A percentile compares a stretch with the other conserved stretches of the same genome.
Conservation (phyloP, 1,284 basidiomycete genomes). For the Hypsizygus ulmarius region DNA sequence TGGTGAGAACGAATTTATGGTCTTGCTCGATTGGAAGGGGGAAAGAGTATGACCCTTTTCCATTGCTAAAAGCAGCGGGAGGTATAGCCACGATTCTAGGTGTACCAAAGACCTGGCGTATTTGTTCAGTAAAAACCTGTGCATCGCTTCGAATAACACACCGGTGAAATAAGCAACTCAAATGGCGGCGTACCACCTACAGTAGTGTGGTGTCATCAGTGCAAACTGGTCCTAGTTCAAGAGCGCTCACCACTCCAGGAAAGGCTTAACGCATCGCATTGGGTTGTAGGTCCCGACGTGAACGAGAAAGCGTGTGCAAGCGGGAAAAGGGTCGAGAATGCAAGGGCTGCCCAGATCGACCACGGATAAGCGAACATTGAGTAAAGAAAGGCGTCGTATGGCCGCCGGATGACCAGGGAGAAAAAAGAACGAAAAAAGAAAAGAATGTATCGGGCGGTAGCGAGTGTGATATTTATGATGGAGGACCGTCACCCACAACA, state of each 20-base stretch:
- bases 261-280: slow-evolving; percentile 59
- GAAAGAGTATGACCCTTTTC: slow-evolving; percentile 51
- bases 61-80: slow-evolving; percentile 49
- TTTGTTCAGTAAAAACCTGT: slow-evolving; percentile 6
- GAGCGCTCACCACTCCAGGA: slow-evolving; percentile 57
- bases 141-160: slow-evolving; percentile 34
- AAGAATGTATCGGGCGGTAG: slow-evolving; percentile 17
- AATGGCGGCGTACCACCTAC: slow-evolving; percentile 70
- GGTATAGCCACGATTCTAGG: slow-evolving; percentile 59
- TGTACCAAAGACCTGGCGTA: slow-evolving; percentile 47
- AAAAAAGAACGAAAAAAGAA: slow-evolving; percentile 14
- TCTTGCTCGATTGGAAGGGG: slow-evolving; percentile 42
- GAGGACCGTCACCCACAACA: background rate
- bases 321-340: slow-evolving; percentile 18
- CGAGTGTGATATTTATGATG: slow-evolving; percentile 5
- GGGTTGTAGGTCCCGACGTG: slow-evolving; percentile 44
- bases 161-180: slow-evolving; percentile 54
- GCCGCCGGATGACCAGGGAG: background rate
- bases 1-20: slow-evolving; percentile 51
- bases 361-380: slow-evolving; percentile 16
- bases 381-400: slow-evolving; percentile 17
- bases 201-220: slow-evolving; percentile 9
- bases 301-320: slow-evolving; percentile 53
- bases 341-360: slow-evolving; percentile 11
- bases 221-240: background rate